Evolutionary conservation across 208 protist species (phyloP).

Genomic region (Leishmania arabica): DNA sequence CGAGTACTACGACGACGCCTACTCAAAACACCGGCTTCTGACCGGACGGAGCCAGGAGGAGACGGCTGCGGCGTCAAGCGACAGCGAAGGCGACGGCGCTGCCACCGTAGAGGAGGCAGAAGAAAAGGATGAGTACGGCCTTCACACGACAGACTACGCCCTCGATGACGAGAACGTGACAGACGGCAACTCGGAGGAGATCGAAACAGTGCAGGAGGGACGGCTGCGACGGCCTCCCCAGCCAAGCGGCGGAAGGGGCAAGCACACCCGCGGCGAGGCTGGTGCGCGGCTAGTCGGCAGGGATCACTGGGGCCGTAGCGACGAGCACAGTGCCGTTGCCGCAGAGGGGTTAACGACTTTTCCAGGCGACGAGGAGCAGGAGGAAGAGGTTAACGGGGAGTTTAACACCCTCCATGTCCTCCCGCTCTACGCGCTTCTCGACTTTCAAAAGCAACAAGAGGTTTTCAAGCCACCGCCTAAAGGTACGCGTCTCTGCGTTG

Average conservation of each 20-base stretch:
- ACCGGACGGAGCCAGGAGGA: conserved; percentile 55
- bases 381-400: conserved; percentile 89
- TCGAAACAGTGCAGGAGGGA: conserved; percentile 31
- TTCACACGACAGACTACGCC: conserved; percentile 39
- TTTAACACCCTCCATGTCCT: conserved; percentile 95
- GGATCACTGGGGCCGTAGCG: not conserved
- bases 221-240: conserved; percentile 18
- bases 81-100: conserved; percentile 10
- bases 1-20: conserved; percentile 86
- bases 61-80: conserved; percentile 19
- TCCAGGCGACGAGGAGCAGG: conserved; percentile 18
- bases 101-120: conserved; percentile 12
- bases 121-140: conserved; percentile 44
- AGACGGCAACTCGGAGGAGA: conserved; percentile 2
- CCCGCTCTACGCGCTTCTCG: conserved; percentile 98
- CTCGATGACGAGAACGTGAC: conserved; percentile 47
- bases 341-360: conserved; percentile 9
- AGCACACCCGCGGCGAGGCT: conserved; percentile 27
- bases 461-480: conserved; percentile 91
- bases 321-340: conserved; percentile 9
- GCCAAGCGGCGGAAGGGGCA: conserved; percentile 11
- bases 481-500: conserved; percentile 95
- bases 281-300: conserved; percentile 13
- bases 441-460: conserved; percentile 93
- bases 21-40: conserved; percentile 63